Base-by-base conservation (phyloP, 345 rosid species). In the Pistacia atlantica region DNA sequence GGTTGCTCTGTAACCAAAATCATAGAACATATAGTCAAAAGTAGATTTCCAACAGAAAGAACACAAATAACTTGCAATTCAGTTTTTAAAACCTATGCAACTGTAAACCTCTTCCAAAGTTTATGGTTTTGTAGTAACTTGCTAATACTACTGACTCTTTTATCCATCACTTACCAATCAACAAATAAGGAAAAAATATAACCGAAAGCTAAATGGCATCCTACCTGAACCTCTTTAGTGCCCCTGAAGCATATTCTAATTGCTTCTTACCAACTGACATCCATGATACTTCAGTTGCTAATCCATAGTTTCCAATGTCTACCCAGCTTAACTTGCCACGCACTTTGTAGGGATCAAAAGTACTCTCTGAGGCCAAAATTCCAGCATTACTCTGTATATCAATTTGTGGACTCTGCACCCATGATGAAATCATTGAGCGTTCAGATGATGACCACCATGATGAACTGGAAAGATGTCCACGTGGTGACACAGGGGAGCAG, bases 191-290 rank as follows among this genome's bases (percentile, higher is more conserved):
- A n/a, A n/a, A 37, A 12, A 2, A 18, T 25, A 64, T 3, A 33
- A 1, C 4, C 11, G 52, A n/a, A 73, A n/a, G 54, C 57, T 9
- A 58, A 65, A 17, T 48, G 6, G 76, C 42, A 77, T 59, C 52
- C 28, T 73, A 95, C 99, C 99, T 95, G 84, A 91, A 95, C 75
- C 72, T 89, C 86, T 86, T 88, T 77, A 95, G 87, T 69, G 99
- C 99, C 11, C 93, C 98, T 14, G 96, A 88, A 78, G 98, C 99
- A 89, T 93, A 95, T 80, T 89, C 97, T 45, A 95, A 79, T 84
- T 95, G 94, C 80, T 92, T 90, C 90, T 91, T 89, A 78, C 98
- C 98, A 80, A 93, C 99, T 11, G 99, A 91, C 96, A 95, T 87
- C 94, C 99, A 95, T 78, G 98, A 92, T 77, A 95, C 98, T 87